Base-by-base conservation (phyloP, 306 rosid genomes). In the Macrotyloma uniflorum region DNA sequence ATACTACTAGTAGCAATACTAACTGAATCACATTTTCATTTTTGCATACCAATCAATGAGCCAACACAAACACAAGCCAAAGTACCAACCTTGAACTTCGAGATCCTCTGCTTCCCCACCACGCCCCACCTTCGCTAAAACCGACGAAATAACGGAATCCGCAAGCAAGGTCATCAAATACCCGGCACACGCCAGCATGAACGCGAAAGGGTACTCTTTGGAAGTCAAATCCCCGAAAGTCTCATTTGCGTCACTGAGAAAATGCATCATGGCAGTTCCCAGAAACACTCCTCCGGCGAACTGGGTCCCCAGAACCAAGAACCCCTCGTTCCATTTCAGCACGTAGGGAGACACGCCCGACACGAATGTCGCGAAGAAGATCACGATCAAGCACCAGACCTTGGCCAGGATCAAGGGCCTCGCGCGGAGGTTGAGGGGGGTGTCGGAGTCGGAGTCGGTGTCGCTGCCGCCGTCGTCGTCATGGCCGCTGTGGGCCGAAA, bases 241-340 rank as follows among this genome's bases (percentile, higher is more conserved):
- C 81, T 78, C 82, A 8, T 88, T 86, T 1, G 97, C 92, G 43
- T 93, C 98, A 7, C 88, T 85, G 6, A 89, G 86, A 78, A 93
- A 91, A 82, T 93, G 97, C 89, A 93, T 93, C 86, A 93, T 79
- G 2, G 96, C 90, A 13, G 98, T 93, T 2, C 93, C 96, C 63
- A 93, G 18, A 72, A 91, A 93, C 71, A 91, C 96, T 0, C 93
- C 93, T 0, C 93, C 98, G 1, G 96, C 90, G 26, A 93, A 91
- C 75, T 89, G 98, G 2, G 97, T 93, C 45, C 98, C 97, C 33
- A 91, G 51, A 20, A 87, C 81, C 83, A 93, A 50, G 36, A 88
- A 91, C 26, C 88, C 89, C 58, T 93, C 93, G 54, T 87, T 88
- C 98, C 98, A 93, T 24, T 73, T 89, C 76, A 88, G 50, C 55